phyloP scores from a whole-genome alignment of 768 basidiomycete species.

The Trametes cinnabarina region DNA sequence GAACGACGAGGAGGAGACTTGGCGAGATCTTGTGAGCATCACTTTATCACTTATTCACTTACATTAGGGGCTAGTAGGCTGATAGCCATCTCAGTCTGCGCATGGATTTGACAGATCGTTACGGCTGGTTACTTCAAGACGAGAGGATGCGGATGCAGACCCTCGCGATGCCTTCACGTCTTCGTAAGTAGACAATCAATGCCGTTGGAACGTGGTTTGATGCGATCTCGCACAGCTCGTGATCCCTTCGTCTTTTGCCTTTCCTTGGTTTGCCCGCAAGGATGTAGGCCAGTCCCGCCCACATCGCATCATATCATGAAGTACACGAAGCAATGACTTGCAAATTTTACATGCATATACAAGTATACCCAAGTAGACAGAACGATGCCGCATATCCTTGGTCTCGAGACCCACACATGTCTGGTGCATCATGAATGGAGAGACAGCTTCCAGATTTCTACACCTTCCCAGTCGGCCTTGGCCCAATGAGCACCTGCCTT shows the following conservation, averaged over 20 bases:
- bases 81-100: conserved; percentile 45
- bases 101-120: conserved; percentile 76
- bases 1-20: conserved; percentile 82
- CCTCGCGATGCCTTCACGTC: background rate
- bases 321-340: background rate
- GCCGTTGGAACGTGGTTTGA: background rate
- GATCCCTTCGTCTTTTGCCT: no score
- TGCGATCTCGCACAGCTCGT: background rate
- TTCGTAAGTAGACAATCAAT: no score
- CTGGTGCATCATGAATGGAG: background rate
- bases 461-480: conserved; percentile 71
- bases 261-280: no score
- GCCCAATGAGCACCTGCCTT: conserved; percentile 60
- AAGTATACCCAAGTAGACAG: background rate
- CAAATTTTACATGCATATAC: background rate
- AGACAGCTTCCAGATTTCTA: conserved; percentile 71
- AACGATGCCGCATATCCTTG: background rate
- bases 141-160: conserved; percentile 46
- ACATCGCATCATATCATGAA: background rate
- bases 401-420: background rate
- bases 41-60: no score
- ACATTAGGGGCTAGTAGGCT: no score
- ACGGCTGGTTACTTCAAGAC: conserved; percentile 53
- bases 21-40: conserved; percentile 67
- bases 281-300: background rate